Percentiles rank a stretch among this genome's conserved stretches.
These are phyloP conservation scores for Metschnikowia continentalis DNA, from an alignment of 805 yeast genomes.

Conservation along the genomic window DNA sequence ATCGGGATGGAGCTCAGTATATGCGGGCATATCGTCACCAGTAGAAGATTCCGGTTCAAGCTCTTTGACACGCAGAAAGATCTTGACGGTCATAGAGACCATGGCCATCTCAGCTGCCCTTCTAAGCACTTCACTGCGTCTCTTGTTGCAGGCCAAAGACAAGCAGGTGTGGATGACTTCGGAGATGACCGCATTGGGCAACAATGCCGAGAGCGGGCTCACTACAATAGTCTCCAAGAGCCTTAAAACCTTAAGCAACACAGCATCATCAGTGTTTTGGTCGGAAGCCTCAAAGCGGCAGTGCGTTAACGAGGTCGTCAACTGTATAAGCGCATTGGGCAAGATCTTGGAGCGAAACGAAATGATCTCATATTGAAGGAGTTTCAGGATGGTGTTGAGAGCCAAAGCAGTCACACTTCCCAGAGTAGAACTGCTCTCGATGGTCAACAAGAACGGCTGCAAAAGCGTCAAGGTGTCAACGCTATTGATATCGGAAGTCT, in stretches of 20 bases:
- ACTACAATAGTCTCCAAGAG: conserved; percentile 63
- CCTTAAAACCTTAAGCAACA: conserved; percentile 74
- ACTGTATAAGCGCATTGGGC: conserved; percentile 55
- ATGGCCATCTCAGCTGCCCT: conserved; percentile 84
- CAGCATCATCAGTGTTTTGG: conserved; percentile 87
- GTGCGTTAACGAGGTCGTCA: conserved; percentile 76
- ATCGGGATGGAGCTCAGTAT: conserved; percentile 53
- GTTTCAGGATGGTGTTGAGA: conserved; percentile 66
- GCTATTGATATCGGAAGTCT: conserved; percentile 44
- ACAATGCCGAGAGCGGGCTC: conserved; percentile 58
- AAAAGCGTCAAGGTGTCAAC: conserved; percentile 71
- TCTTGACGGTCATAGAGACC: conserved; percentile 60
- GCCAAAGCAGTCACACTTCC: conserved; percentile 85
- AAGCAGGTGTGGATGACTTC: conserved; percentile 90
- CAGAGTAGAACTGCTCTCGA: conserved; percentile 79
- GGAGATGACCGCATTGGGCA: conserved; percentile 77
- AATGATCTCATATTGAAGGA: conserved; percentile 69
- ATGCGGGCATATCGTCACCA: conserved; percentile 43
- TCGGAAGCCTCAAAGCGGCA: conserved; percentile 96
- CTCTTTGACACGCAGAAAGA: conserved; percentile 57
- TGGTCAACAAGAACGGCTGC: conserved; percentile 81
- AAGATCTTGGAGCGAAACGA: conserved; percentile 50
- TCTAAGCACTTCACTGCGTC: conserved; percentile 84
- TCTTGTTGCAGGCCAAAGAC: conserved; percentile 86
- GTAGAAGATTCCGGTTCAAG: conserved; percentile 44